Conservation (phyloP, 1,139 yeast species). For the Saccharomyces hybrid region DNA sequence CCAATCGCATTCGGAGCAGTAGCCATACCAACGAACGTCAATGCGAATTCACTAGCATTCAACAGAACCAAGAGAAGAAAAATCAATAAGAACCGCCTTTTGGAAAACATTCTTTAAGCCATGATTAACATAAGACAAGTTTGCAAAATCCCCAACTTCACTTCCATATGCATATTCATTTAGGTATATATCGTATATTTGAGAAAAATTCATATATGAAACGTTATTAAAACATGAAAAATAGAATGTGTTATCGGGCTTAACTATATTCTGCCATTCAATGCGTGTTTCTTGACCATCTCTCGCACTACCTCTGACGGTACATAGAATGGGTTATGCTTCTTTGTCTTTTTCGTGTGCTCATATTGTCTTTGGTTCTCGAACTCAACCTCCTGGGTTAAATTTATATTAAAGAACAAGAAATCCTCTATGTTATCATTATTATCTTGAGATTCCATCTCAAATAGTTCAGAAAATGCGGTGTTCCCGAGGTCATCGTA, state of each 20-base stretch:
- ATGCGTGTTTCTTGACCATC: background rate
- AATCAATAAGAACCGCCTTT: background rate
- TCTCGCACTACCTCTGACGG: background rate
- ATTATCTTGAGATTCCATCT: background rate
- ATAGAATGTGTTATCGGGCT: background rate
- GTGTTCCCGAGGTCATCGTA: background rate
- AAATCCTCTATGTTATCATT: background rate
- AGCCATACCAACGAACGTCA: slow-evolving; percentile 7
- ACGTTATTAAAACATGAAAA: background rate
- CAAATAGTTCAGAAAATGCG: background rate
- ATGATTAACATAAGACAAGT: background rate
- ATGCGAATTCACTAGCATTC: slow-evolving; percentile 13
- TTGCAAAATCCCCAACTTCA: background rate
- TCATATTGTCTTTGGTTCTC: background rate
- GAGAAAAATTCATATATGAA: background rate
- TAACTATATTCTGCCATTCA: background rate
- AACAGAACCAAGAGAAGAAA: slow-evolving; percentile 8
- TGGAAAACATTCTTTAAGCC: background rate
- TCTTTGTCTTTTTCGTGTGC: background rate
- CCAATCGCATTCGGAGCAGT: slow-evolving; percentile 13
- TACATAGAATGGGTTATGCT: background rate
- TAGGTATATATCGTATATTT: background rate
- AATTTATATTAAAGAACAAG: background rate
- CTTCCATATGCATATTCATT: background rate
- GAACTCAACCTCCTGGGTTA: background rate